A percentile compares a stretch with the other conserved stretches of the same genome.
Conservation (phyloP, 2,329 filamentous ascomycete genomes). For the Sporothrix dimorphospora region DNA sequence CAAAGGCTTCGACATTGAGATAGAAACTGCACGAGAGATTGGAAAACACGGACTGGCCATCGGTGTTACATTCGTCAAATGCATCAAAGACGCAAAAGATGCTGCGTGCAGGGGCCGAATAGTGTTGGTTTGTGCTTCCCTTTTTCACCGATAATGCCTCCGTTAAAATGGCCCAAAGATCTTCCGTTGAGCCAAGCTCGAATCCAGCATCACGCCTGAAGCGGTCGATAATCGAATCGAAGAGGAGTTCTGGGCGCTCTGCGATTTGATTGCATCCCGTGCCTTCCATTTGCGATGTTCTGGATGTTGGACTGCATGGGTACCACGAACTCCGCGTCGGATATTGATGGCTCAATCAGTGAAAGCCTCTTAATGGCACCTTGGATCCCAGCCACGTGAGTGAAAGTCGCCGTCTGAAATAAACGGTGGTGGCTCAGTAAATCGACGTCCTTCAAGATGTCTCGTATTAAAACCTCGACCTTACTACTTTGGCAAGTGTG, state of each 20-base stretch:
- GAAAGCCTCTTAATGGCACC: not conserved
- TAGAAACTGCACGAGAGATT: not conserved
- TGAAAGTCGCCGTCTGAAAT: not conserved
- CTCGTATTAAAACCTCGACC: not conserved
- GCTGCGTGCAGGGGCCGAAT: not conserved
- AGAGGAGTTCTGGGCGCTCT: not conserved
- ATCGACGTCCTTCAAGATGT: not conserved
- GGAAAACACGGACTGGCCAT: not conserved
- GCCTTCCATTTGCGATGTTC: not conserved
- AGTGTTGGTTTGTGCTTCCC: not conserved
- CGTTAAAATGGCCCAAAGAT: conserved; percentile 2
- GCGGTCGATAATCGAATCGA: not conserved
- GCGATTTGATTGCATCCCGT: not conserved
- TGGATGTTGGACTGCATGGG: not conserved
- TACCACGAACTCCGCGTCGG: not conserved
- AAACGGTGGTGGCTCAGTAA: not conserved
- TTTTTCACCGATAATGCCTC: not conserved
- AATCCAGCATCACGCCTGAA: not conserved
- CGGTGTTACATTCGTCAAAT: conserved; percentile 40
- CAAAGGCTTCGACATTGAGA: conserved; percentile 27
- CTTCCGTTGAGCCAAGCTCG: not conserved
- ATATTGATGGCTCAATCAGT: not conserved
- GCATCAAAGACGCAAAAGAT: conserved; percentile 43
- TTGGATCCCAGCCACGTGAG: not conserved
- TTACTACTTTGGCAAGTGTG: not conserved